phyloP scores from a whole-genome alignment of 352 stramenopile genomes.

The Pythium grandisporangium region DNA sequence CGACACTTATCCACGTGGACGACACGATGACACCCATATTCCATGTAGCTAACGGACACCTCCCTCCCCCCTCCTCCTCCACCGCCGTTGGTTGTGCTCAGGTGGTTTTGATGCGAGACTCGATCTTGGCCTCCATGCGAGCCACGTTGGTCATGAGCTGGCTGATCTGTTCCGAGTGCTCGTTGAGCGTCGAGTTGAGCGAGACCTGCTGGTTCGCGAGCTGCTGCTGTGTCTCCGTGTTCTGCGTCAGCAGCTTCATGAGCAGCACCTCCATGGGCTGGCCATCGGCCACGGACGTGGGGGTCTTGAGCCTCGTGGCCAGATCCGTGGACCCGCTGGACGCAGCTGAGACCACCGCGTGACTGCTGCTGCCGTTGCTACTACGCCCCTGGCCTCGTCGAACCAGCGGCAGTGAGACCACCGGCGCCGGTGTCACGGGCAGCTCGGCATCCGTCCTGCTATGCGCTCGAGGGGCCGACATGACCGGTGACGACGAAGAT shows the following conservation, averaged over 20 bases:
- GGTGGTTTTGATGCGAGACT: too few relatives aligned
- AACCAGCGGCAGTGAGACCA: conserved; percentile 21
- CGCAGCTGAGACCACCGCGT: conserved; percentile 10
- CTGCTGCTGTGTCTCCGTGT: conserved; percentile 78
- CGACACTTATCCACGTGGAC: too few relatives aligned
- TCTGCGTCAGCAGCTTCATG: conserved; percentile 74
- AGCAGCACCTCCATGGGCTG: conserved; percentile 65
- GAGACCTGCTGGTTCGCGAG: conserved; percentile 68
- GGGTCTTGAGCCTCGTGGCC: background rate
- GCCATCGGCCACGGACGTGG: background rate
- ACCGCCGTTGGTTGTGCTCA: too few relatives aligned
- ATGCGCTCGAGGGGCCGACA: too few relatives aligned
- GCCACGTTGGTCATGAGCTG: conserved; percentile 67
- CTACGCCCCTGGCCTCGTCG: background rate
- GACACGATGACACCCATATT: too few relatives aligned
- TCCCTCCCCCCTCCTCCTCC: too few relatives aligned
- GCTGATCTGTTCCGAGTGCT: conserved; percentile 67
- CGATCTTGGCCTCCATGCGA: conserved; percentile 72
- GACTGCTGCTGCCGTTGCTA: background rate
- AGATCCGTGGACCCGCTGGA: conserved; percentile 3
- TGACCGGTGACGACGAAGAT: too few relatives aligned
- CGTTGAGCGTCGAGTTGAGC: conserved; percentile 44
- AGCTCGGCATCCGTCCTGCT: background rate
- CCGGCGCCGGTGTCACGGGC: conserved; percentile 8
- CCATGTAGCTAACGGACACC: too few relatives aligned